phyloP scores from a whole-genome alignment of 2,329 filamentous ascomycete genomes.

The Neurospora crassa region DNA sequence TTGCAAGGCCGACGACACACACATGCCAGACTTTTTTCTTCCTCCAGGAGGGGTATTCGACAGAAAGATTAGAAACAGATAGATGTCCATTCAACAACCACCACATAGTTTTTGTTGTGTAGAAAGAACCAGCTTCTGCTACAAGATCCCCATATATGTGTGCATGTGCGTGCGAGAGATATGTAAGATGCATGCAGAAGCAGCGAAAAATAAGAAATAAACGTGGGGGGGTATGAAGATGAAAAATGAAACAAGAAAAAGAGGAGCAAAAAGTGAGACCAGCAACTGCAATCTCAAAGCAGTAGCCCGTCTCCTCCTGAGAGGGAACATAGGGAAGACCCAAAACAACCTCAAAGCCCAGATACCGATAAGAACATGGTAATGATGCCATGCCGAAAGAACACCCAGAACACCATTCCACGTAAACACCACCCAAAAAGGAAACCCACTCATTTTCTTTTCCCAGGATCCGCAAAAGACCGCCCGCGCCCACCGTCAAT shows the following conservation, averaged over 20 bases:
- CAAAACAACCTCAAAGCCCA: slow-evolving; percentile 1
- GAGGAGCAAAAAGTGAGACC: not conserved
- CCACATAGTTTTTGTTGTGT: not conserved
- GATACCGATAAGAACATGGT: not conserved
- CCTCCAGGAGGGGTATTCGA: not conserved
- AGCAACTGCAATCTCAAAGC: not conserved
- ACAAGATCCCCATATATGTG: not conserved
- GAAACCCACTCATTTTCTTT: not conserved
- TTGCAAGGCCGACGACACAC: not conserved
- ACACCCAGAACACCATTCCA: slow-evolving; percentile 5
- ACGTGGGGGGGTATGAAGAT: not conserved
- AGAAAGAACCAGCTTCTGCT: not conserved
- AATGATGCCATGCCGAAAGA: slow-evolving; percentile 2
- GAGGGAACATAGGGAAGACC: not conserved
- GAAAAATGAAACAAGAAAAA: slow-evolving; percentile 1
- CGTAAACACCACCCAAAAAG: slow-evolving; percentile 5
- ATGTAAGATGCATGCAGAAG: not conserved
- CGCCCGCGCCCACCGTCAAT: slow-evolving; percentile 1
- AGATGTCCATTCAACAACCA: not conserved
- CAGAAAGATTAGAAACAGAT: not conserved
- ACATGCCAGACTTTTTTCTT: not conserved
- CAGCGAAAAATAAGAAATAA: not conserved
- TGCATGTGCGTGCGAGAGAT: not conserved
- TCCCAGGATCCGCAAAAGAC: not conserved
- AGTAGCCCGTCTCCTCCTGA: not conserved